A percentile compares a stretch with the other conserved stretches of the same genome.
phyloP scores from a whole-genome alignment of 78 protist species.

The Isochrysis galbana region DNA sequence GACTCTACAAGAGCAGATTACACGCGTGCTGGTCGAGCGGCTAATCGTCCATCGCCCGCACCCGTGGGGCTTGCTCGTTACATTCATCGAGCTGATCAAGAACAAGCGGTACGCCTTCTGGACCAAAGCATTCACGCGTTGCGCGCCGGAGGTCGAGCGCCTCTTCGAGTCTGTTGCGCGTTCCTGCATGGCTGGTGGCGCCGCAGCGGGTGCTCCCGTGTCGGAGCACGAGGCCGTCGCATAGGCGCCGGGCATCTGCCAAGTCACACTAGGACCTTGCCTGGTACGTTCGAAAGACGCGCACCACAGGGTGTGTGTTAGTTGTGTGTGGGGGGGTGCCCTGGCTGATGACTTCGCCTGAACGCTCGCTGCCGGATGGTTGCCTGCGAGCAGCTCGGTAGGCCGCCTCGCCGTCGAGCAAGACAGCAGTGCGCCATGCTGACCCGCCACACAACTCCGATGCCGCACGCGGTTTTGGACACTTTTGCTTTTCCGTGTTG shows the following conservation, averaged over 20 bases:
- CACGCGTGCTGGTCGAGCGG: slow-evolving; percentile 95
- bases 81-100: slow-evolving; percentile 93
- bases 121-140: slow-evolving; percentile 74
- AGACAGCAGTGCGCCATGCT: no score
- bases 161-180: slow-evolving; percentile 87
- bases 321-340: no score
- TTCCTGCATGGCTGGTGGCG: slow-evolving; percentile 46
- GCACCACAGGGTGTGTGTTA: no score
- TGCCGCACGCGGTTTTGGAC: no score
- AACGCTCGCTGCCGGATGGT: no score
- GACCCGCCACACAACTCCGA: no score
- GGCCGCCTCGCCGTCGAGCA: no score
- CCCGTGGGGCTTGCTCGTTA: slow-evolving; percentile 98
- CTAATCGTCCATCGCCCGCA: slow-evolving; percentile 92
- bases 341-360: no score
- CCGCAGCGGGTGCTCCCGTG: not conserved
- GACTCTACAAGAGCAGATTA: slow-evolving; percentile 80
- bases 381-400: no score
- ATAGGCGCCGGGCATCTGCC: not conserved
- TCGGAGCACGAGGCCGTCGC: not conserved
- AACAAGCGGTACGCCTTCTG: slow-evolving; percentile 88
- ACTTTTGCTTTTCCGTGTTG: no score
- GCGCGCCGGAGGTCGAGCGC: slow-evolving; percentile 89
- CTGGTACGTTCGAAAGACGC: no score
- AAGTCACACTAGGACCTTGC: no score